Evolutionary conservation across 768 basidiomycete genomes (phyloP).

Genomic region (Cystobasidium ongulense): DNA sequence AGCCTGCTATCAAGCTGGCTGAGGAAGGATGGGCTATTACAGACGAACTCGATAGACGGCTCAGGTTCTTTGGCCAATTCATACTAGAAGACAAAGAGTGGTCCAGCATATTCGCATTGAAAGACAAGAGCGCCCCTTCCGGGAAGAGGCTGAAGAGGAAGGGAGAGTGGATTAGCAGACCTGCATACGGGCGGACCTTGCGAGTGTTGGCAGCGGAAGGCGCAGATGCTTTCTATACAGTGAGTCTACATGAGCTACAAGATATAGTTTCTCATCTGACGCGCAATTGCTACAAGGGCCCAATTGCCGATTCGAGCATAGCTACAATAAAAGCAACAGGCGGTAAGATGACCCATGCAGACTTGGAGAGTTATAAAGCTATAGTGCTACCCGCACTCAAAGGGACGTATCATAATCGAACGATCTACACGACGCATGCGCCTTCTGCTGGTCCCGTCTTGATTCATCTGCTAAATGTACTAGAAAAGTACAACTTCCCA

Average conservation of each 20-base stretch:
- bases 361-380: slow-evolving; percentile 63
- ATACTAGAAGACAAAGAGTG: slow-evolving; percentile 66
- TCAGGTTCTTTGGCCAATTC: slow-evolving; percentile 50
- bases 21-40: slow-evolving; percentile 51
- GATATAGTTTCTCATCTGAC: slow-evolving; percentile 17
- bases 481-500: slow-evolving; percentile 62
- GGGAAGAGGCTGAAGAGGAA: slow-evolving; percentile 59
- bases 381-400: slow-evolving; percentile 64
- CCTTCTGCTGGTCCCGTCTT: slow-evolving; percentile 78
- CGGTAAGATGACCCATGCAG: slow-evolving; percentile 68
- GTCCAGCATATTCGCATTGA: slow-evolving; percentile 71
- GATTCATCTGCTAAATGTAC: slow-evolving; percentile 78
- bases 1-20: slow-evolving; percentile 67
- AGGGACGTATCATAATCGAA: slow-evolving; percentile 67
- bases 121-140: slow-evolving; percentile 36
- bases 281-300: slow-evolving; percentile 51
- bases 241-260: slow-evolving; percentile 45
- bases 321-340: slow-evolving; percentile 62
- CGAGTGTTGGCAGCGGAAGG: slow-evolving; percentile 65
- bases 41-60: slow-evolving; percentile 63
- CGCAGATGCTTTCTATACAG: slow-evolving; percentile 72
- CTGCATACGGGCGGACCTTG: slow-evolving; percentile 70
- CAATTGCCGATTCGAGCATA: slow-evolving; percentile 71
- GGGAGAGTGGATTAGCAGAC: slow-evolving; percentile 65
- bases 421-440: slow-evolving; percentile 72